These are phyloP conservation scores for Fusarium musae DNA, from an alignment of 2,329 filamentous ascomycete species.

Conservation along the genomic window DNA sequence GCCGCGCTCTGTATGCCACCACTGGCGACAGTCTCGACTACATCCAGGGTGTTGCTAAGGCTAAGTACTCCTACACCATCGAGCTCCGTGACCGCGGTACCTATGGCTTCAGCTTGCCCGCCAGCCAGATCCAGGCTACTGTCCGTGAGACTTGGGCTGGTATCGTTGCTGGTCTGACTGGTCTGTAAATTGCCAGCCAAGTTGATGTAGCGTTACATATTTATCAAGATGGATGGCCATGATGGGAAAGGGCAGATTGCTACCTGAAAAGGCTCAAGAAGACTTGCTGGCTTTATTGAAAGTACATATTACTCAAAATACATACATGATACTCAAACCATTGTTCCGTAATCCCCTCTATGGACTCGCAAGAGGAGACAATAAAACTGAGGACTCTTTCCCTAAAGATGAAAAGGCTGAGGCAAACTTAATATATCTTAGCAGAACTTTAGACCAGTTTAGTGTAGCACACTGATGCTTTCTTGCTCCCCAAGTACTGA, in stretches of 20 bases:
- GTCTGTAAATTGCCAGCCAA: neutral
- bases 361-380: neutral
- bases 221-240: neutral
- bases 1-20: constrained; percentile 70
- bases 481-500: no score
- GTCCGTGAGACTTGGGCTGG: constrained; percentile 31
- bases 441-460: neutral
- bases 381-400: accelerated
- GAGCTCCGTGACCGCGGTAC: constrained; percentile 53
- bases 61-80: constrained; percentile 55
- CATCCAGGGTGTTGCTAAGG: constrained; percentile 53
- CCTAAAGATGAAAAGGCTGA: neutral
- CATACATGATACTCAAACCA: neutral
- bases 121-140: constrained; percentile 51
- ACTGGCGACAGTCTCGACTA: constrained; percentile 60
- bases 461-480: neutral
- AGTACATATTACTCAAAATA: neutral
- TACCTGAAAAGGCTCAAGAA: no score
- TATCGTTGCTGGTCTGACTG: constrained; percentile 21
- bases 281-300: neutral
- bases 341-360: neutral
- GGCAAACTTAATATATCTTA: neutral
- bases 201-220: accelerated
- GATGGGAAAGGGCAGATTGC: neutral
- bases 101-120: constrained; percentile 56